phyloP scores from a whole-genome alignment of 148 eudicot genomes.

The Vaccinium darrowii region DNA sequence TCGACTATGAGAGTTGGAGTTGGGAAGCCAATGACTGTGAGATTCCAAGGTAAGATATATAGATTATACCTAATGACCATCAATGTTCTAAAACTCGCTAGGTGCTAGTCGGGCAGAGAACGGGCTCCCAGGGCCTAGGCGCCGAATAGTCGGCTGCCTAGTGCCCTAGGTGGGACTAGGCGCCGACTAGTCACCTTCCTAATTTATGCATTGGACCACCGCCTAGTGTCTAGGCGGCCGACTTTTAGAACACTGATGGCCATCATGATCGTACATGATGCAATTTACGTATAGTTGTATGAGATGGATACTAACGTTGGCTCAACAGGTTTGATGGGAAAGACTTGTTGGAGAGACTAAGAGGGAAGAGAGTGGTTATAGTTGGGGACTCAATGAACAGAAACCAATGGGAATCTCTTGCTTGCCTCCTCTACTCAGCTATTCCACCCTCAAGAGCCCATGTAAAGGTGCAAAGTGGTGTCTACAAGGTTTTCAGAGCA shows the following conservation, averaged over 20 bases:
- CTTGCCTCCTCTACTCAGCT: conserved; percentile 46
- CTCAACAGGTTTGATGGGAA: conserved; percentile 37
- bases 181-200: too few species aligned
- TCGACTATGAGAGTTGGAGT: conserved; percentile 38
- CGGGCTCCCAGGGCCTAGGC: too few species aligned
- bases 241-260: neutral
- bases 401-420: conserved; percentile 55
- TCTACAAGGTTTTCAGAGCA: conserved; percentile 34
- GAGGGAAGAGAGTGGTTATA: conserved; percentile 49
- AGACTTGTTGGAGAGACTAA: conserved; percentile 37
- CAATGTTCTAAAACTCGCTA: too few species aligned
- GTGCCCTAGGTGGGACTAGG: too few species aligned
- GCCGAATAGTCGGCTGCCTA: too few species aligned
- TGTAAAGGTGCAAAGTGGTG: conserved; percentile 17
- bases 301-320: neutral
- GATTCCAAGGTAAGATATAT: conserved; percentile 39
- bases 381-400: conserved; percentile 52
- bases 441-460: conserved; percentile 31
- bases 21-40: conserved; percentile 53
- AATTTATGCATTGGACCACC: too few species aligned
- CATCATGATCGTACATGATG: neutral
- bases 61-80: too few species aligned
- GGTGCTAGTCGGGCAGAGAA: too few species aligned
- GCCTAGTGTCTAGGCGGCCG: too few species aligned
- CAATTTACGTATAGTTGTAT: neutral